Conservation (phyloP, 768 basidiomycete species). For the Auriculariales sp. region DNA sequence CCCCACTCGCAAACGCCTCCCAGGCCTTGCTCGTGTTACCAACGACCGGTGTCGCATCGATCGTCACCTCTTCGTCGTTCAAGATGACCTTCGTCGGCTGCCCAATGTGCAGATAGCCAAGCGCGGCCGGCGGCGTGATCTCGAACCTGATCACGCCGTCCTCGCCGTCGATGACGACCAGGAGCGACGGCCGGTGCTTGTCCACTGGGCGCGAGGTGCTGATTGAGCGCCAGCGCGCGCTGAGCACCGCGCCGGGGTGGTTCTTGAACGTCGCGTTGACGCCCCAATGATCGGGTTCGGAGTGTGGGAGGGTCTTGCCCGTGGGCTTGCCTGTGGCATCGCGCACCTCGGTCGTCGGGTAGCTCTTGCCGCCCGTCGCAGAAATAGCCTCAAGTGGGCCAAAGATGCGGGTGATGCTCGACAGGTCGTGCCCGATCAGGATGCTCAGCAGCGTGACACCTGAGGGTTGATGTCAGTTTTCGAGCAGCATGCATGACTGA, state of each 20-base stretch:
- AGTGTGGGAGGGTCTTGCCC: conserved; percentile 11
- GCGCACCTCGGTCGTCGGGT: conserved; percentile 14
- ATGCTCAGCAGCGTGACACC: conserved; percentile 16
- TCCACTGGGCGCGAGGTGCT: conserved; percentile 11
- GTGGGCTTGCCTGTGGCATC: conserved; percentile 14
- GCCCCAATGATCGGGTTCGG: conserved; percentile 15
- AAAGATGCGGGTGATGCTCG: conserved; percentile 15
- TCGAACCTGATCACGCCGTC: conserved; percentile 17
- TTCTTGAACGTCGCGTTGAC: conserved; percentile 17
- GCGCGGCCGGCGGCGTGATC: conserved; percentile 4
- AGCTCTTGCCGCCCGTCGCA: conserved; percentile 14
- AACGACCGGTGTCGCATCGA: not conserved
- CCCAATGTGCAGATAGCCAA: conserved; percentile 11
- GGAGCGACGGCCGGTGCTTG: conserved; percentile 7
- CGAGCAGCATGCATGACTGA: conserved; percentile 78
- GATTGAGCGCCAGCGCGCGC: conserved; percentile 14
- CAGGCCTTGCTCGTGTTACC: conserved; percentile 2
- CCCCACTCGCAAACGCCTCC: conserved; percentile 14
- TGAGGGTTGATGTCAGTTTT: conserved; percentile 53
- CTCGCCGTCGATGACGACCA: conserved; percentile 23
- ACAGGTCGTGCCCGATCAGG: conserved; percentile 17
- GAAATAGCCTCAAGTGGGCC: conserved; percentile 18
- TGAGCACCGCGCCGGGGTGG: conserved; percentile 15
- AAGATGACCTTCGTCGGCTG: conserved; percentile 16
- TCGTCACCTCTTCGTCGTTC: conserved; percentile 17